Evolutionary conservation across 345 rosid species (phyloP).

Genomic region (Schrenkiella parvula): DNA sequence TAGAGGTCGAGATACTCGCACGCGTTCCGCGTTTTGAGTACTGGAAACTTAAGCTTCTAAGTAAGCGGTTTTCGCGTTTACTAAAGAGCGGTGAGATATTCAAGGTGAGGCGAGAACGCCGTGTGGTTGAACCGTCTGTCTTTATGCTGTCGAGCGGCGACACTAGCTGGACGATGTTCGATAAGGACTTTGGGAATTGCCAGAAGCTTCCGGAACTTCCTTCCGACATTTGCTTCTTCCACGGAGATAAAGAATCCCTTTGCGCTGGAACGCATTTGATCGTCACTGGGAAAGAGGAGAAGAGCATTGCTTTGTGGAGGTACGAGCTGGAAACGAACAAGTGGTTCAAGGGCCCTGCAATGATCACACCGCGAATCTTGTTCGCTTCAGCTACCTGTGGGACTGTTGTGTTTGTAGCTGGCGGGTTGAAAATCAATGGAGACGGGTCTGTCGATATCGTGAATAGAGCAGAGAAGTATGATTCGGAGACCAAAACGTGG

Average conservation of each 20-base stretch:
- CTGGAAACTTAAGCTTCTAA: constrained; percentile 58
- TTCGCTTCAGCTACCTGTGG: constrained; percentile 79
- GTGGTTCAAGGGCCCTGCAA: constrained; percentile 74
- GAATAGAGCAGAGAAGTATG: constrained; percentile 60
- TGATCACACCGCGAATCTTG: constrained; percentile 67
- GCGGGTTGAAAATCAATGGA: constrained; percentile 42
- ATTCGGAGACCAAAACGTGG: constrained; percentile 70
- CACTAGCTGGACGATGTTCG: constrained; percentile 67
- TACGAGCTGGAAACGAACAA: constrained; percentile 59
- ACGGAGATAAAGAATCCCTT: constrained; percentile 72
- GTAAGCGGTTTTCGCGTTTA: constrained; percentile 46
- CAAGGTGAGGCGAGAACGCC: constrained; percentile 57
- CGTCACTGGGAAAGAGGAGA: constrained; percentile 60
- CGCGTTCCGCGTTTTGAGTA: constrained; percentile 67
- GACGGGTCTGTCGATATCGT: constrained; percentile 38
- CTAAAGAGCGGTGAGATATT: constrained; percentile 66
- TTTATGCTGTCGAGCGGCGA: constrained; percentile 72
- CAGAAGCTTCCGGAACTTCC: constrained; percentile 65
- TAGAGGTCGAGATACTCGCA: constrained; percentile 70
- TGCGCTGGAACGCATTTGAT: constrained; percentile 81
- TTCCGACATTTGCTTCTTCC: constrained; percentile 53
- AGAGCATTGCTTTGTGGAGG: constrained; percentile 63
- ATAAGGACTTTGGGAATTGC: constrained; percentile 41
- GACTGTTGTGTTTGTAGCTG: constrained; percentile 61
- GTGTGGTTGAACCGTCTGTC: constrained; percentile 61